These are phyloP conservation scores for Thuidium tamariscinum DNA, from an alignment of 225 moss, liverwort and hornwort species.

Conservation along the genomic window DNA sequence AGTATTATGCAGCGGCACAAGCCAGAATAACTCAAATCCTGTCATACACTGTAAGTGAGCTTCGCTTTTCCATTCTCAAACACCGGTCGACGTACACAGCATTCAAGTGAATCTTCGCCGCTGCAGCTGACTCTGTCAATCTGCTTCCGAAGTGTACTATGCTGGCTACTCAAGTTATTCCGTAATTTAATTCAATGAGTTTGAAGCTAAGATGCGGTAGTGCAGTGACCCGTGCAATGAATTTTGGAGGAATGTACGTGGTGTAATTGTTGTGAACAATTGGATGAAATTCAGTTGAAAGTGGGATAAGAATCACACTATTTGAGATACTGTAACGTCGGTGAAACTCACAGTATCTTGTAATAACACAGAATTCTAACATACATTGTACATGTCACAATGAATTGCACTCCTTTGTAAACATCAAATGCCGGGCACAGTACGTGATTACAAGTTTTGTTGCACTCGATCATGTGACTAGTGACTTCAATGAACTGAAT, in stretches of 20 bases:
- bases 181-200: too few relatives aligned
- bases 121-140: too few relatives aligned
- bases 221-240: not conserved
- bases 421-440: not conserved
- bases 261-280: not conserved
- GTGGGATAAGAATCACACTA: not conserved
- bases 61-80: not conserved
- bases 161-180: not conserved
- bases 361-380: not conserved
- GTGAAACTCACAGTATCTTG: not conserved
- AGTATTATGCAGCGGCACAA: not conserved
- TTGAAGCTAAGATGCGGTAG: not conserved
- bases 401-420: not conserved
- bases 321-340: not conserved
- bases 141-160: not conserved
- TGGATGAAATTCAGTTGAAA: not conserved
- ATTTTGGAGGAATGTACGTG: not conserved
- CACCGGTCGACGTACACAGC: not conserved
- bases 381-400: too few relatives aligned
- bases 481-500: not conserved
- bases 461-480: not conserved
- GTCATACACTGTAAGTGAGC: not conserved
- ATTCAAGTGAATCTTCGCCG: not conserved
- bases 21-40: conserved; percentile 10
- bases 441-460: not conserved